These are phyloP conservation scores for Solanum bulbocastanum DNA, from an alignment of 257 asterid species.

Conservation along the genomic window DNA sequence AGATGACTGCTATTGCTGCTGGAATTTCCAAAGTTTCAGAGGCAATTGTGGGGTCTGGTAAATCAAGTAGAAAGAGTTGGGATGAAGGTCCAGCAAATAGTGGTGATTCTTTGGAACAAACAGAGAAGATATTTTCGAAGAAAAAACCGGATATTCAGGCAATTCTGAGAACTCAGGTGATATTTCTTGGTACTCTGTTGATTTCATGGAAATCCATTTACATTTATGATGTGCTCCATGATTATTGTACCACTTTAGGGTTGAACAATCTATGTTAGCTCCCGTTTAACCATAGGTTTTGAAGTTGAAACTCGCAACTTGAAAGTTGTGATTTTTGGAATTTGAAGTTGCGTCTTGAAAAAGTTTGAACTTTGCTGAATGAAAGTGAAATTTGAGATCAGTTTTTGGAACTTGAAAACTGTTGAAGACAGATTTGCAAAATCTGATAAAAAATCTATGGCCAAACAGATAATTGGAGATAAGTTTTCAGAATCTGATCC, in stretches of 20 bases:
- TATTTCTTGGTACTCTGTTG: not conserved
- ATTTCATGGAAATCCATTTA: not conserved
- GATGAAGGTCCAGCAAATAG: constrained; percentile 46
- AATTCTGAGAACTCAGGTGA: constrained; percentile 87
- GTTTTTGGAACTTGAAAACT: not conserved
- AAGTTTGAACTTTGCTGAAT: not conserved
- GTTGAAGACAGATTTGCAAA: not conserved
- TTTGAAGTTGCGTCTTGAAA: not conserved
- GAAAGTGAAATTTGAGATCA: not conserved
- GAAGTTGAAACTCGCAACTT: not conserved
- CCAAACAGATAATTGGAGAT: not conserved
- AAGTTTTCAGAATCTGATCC: not conserved
- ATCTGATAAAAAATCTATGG: not conserved
- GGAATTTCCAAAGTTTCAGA: constrained; percentile 77
- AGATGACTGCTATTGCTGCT: constrained; percentile 48
- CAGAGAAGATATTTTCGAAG: constrained; percentile 36
- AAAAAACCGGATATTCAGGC: constrained; percentile 68
- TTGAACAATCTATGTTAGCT: not conserved
- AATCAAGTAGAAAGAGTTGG: constrained; percentile 77
- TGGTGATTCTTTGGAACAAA: constrained; percentile 39
- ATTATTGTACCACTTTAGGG: not conserved
- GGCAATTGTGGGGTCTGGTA: constrained; percentile 48
- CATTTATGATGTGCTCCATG: not conserved
- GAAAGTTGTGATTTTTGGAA: not conserved
- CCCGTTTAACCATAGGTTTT: not conserved